Conservation (phyloP, 2,329 filamentous ascomycete genomes). For the Decorospora gaudefroyi region DNA sequence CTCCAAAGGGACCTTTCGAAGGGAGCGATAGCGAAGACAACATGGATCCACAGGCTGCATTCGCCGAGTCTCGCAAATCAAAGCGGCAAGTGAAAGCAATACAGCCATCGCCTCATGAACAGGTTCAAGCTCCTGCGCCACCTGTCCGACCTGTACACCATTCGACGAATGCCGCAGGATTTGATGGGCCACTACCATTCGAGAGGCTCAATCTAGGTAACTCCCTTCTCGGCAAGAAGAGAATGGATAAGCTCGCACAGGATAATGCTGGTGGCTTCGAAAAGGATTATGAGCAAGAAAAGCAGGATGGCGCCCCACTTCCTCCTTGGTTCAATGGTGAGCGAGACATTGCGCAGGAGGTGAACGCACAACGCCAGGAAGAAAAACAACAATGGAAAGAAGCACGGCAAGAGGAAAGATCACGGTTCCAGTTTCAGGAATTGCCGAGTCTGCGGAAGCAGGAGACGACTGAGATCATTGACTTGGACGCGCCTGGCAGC, state of each 20-base stretch:
- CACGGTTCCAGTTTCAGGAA: slow-evolving; percentile 68
- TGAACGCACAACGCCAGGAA: slow-evolving; percentile 54
- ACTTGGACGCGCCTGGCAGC: slow-evolving; percentile 51
- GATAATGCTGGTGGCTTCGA: slow-evolving; percentile 69
- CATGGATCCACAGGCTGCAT: slow-evolving; percentile 74
- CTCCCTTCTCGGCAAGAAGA: slow-evolving; percentile 59
- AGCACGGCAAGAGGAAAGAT: slow-evolving; percentile 59
- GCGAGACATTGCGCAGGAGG: slow-evolving; percentile 59
- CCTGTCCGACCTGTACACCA: slow-evolving; percentile 42
- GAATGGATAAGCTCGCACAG: slow-evolving; percentile 57
- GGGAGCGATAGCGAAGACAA: slow-evolving; percentile 67
- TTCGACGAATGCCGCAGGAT: slow-evolving; percentile 61
- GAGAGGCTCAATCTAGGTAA: slow-evolving; percentile 75
- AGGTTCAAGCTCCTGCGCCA: slow-evolving; percentile 11
- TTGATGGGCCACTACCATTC: slow-evolving; percentile 85
- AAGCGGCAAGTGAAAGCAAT: slow-evolving; percentile 39
- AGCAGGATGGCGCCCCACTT: slow-evolving; percentile 60
- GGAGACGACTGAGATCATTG: slow-evolving; percentile 55
- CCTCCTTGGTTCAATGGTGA: slow-evolving; percentile 74
- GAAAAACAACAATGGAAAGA: slow-evolving; percentile 58
- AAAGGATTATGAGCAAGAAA: slow-evolving; percentile 50
- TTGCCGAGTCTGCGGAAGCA: slow-evolving; percentile 62
- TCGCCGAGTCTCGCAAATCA: slow-evolving; percentile 70
- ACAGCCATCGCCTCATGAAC: slow-evolving; percentile 43
- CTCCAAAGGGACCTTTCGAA: slow-evolving; percentile 40